Base-by-base conservation (phyloP, 78 protist species). In the Dictyostelium brefeldianum region DNA sequence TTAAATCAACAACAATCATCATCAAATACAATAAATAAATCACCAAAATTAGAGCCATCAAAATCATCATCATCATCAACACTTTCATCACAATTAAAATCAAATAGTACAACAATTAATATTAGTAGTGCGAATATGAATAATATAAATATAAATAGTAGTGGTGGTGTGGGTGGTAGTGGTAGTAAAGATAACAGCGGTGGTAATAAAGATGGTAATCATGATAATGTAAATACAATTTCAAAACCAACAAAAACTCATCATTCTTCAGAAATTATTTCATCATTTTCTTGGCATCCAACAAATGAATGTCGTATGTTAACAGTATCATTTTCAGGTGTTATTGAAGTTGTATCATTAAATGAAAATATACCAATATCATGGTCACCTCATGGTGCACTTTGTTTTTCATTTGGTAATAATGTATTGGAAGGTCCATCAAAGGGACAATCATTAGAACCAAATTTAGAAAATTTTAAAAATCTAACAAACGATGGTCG, bases 211-310 rank as follows among this genome's bases (percentile, higher is more conserved):
- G 17, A 36, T 25, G 27, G 27, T 10, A 62, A 62, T 62, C 48
- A 74, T 11, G 80, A 36, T 46, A 1, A n/a, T 29, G 18, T 18
- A 47, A 74, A 46, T 74, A 46, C 80, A 22, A 74, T 41, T 29
- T 74, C 77, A 36, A 85, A 85, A 75, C 92, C 92, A 56, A 46
- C 83, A 0, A 85, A 75, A 56, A 85, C 74, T 29, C 89, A 81
- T 74, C 62, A 59, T 65, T 48, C 89, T 18, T 22, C 75, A 22
- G 95, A 91, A 25, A 43, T 65, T 22, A 27, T 83, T 43, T 80
- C 95, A 25, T 78, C 92, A 22, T 91, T 91, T 70, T 51, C 77
- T 27, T 91, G 95, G 95, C 92, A 91, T 91, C 95, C 95, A 73
- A 82, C 53, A 4, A 91, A 91, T 81, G 92, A 91, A 25, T 83